A percentile compares a stretch with the other conserved stretches of the same genome.
Conservation (phyloP, 306 rosid genomes). For the Trichosanthes truncata region DNA sequence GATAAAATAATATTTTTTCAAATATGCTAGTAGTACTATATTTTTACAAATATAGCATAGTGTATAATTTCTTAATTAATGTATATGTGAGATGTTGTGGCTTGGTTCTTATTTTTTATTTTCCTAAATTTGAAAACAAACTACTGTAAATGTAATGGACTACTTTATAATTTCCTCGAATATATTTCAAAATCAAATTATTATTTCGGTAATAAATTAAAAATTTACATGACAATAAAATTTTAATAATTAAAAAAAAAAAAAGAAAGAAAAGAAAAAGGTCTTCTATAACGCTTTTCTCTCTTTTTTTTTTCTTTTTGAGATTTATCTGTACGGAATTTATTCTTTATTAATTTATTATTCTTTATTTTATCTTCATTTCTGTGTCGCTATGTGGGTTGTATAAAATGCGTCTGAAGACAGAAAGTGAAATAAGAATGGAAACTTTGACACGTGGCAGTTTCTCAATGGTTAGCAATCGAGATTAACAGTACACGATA, state of each 20-base stretch:
- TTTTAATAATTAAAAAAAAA: neutral
- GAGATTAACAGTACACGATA: neutral
- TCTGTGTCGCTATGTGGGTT: neutral
- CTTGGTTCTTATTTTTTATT: neutral
- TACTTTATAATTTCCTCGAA: neutral
- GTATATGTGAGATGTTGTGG: neutral
- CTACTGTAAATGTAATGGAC: neutral
- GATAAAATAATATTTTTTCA: too few species aligned
- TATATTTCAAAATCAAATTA: neutral
- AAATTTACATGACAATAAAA: neutral
- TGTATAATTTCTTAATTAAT: too few species aligned
- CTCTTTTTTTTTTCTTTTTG: neutral
- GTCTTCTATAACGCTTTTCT: neutral
- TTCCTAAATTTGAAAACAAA: neutral
- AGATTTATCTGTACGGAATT: neutral
- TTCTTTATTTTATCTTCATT: neutral
- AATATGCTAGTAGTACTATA: too few species aligned
- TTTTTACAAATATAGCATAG: too few species aligned
- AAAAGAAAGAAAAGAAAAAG: too few species aligned
- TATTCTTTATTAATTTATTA: too few species aligned
- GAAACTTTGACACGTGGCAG: neutral
- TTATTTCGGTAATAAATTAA: neutral
- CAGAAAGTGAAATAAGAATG: neutral
- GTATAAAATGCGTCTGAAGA: neutral
- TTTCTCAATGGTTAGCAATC: neutral